These are phyloP conservation scores for Aspergillus neoniger DNA, from an alignment of 2,329 filamentous ascomycete species.

Conservation along the genomic window DNA sequence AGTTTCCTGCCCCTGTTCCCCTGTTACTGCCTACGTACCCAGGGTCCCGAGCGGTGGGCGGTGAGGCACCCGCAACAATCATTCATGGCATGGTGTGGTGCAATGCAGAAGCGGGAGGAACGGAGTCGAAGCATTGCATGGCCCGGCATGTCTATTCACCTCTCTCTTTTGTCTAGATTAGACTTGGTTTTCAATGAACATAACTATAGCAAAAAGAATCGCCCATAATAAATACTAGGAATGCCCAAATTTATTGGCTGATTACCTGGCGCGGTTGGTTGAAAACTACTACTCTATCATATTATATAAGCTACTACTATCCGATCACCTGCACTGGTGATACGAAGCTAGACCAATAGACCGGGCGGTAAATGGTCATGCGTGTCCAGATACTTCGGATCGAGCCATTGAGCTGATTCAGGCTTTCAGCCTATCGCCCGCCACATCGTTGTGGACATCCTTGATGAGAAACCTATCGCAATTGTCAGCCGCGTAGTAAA, in stretches of 20 bases:
- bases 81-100: neutral
- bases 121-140: neutral
- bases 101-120: neutral
- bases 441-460: slow-evolving; percentile 80
- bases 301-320: slow-evolving; percentile 3
- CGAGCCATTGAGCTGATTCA: slow-evolving; percentile 31
- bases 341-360: neutral
- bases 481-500: slow-evolving; percentile 28
- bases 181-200: too few species aligned
- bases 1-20: slow-evolving; percentile 2
- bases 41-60: slow-evolving; percentile 23
- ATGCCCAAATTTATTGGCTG: neutral
- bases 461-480: slow-evolving; percentile 74
- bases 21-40: slow-evolving; percentile 18
- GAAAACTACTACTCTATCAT: slow-evolving; percentile 1
- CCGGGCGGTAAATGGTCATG: neutral
- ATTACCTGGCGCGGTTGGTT: neutral
- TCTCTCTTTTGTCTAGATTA: too few species aligned
- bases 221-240: neutral
- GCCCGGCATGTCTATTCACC: too few species aligned
- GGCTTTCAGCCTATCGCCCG: slow-evolving; percentile 71
- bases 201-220: neutral
- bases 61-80: neutral
- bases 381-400: neutral
- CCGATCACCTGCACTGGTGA: slow-evolving; percentile 17